Base-by-base conservation (phyloP, 1,284 basidiomycete genomes). In the Rhodotorula glutinis region DNA sequence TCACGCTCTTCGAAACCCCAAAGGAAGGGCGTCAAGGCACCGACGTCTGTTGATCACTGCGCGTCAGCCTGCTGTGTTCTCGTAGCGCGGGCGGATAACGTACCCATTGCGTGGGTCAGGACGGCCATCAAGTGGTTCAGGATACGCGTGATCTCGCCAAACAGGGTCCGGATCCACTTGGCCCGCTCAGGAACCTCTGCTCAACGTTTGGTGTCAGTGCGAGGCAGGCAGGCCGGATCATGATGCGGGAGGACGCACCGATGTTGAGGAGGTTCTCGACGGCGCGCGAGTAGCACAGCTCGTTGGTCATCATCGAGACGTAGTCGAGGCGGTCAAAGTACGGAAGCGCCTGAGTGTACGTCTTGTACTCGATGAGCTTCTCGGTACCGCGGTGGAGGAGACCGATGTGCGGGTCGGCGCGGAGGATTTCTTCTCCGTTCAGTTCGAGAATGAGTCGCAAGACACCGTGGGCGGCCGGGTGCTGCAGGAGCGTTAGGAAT, bases 1-100 rank as follows among this genome's bases (percentile, higher is more conserved):
- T 98, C 95, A 73, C 95, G 92, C 82, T 98, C 95, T 81, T 98
- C 95, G 84, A 98, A 98, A 77, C 94, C 96, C 94, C 93, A 98
- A 49, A 98, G 84, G 88, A 98, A 99, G 56, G 95, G 96, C 2
- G 96, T 99, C 11, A 99, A 85, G 70, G 92, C 95, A 78, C 95
- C 96, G 70, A 98, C 95, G 77, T 96, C 92, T 75, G 63, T 14
- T 2, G 2, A 23, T 21, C 7, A 25, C 61, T 29, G 43, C 14
- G 29, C 10, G 19, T 19, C 21, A 16, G 5, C 2, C 27, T 16
- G 8, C 23, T 38, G 11, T 17, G 21, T 27, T 38, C 27, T 27
- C 16, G 53, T 25, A 7, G 41, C 38, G 21, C 30, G 11, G 44
- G 4, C 0, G 11, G n/a, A 11, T 33, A 19, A 60, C 66, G 61